A percentile compares a stretch with the other conserved stretches of the same genome.
Evolutionary conservation across 2,329 filamentous ascomycete species (phyloP).

Genomic region (Botryotinia globosa): DNA sequence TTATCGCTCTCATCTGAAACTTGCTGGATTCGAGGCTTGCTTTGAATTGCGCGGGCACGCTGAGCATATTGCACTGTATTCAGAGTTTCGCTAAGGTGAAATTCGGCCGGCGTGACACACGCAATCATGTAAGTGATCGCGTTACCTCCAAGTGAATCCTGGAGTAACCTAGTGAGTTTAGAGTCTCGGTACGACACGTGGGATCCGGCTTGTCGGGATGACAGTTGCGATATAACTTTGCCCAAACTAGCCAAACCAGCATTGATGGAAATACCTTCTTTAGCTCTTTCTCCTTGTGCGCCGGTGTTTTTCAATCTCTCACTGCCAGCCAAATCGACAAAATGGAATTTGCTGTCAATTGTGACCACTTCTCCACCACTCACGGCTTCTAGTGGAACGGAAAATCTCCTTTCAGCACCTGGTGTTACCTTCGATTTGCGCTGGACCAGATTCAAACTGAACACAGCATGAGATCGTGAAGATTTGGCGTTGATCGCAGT

Average conservation of each 20-base stretch:
- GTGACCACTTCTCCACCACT: conserved; percentile 71
- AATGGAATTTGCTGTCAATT: conserved; percentile 96
- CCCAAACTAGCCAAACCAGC: conserved; percentile 90
- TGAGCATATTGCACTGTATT: conserved; percentile 98
- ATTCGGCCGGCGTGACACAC: conserved; percentile 94
- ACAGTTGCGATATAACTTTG: conserved; percentile 97
- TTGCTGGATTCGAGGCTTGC: conserved; percentile 94
- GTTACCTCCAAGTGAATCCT: conserved; percentile 94
- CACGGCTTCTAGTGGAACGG: conserved; percentile 79
- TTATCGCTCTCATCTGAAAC: conserved; percentile 87
- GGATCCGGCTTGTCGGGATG: conserved; percentile 78
- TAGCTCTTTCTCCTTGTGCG: conserved; percentile 89
- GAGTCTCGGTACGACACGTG: conserved; percentile 98
- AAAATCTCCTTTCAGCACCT: conserved; percentile 76
- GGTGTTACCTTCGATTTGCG: conserved; percentile 63
- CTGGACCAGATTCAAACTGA: conserved; percentile 90
- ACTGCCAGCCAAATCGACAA: conserved; percentile 95
- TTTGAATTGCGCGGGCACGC: conserved; percentile 92
- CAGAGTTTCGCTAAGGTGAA: conserved; percentile 93
- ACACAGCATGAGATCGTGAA: conserved; percentile 94
- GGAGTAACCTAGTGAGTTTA: conserved; percentile 88
- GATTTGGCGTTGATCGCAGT: conserved; percentile 98
- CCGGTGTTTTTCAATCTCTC: conserved; percentile 96
- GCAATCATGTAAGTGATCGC: conserved; percentile 99
- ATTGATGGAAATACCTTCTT: conserved; percentile 97